Conservation (phyloP, 225 moss, liverwort and hornwort species). For the Marchantia paleacea region DNA sequence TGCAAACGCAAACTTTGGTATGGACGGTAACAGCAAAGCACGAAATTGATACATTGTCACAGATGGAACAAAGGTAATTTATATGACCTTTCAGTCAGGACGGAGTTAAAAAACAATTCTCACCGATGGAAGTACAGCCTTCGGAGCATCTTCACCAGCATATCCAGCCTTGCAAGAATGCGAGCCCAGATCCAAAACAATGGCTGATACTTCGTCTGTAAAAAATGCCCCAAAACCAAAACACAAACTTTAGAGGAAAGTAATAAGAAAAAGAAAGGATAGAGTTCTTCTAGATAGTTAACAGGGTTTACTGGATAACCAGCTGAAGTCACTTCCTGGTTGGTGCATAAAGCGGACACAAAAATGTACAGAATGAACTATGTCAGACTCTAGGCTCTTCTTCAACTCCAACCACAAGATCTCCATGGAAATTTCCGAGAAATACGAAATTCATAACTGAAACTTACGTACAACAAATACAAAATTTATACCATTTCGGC, state of each 20-base stretch:
- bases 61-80: not conserved
- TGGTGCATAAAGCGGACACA: not conserved
- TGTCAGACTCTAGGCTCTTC: too few species aligned
- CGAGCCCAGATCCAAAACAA: conserved; percentile 94
- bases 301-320: not conserved
- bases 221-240: not conserved
- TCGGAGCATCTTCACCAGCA: conserved; percentile 95
- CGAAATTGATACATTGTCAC: not conserved
- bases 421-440: not conserved
- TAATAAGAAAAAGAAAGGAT: not conserved
- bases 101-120: conserved; percentile 5
- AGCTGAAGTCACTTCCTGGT: not conserved
- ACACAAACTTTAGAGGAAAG: not conserved
- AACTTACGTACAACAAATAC: not conserved
- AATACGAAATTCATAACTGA: not conserved
- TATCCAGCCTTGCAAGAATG: conserved; percentile 95
- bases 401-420: not conserved
- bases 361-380: too few species aligned
- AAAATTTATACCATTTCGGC: not conserved
- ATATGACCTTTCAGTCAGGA: not conserved
- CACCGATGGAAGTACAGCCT: conserved; percentile 81
- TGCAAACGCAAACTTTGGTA: too few species aligned
- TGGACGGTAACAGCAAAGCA: too few species aligned
- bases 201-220: conserved; percentile 92
- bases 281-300: not conserved